Evolutionary conservation across 371 early-diverging fungal species (phyloP), one percentile per base, ranked within the genome.

Genomic region (Aphelidium insulamus): DNA sequence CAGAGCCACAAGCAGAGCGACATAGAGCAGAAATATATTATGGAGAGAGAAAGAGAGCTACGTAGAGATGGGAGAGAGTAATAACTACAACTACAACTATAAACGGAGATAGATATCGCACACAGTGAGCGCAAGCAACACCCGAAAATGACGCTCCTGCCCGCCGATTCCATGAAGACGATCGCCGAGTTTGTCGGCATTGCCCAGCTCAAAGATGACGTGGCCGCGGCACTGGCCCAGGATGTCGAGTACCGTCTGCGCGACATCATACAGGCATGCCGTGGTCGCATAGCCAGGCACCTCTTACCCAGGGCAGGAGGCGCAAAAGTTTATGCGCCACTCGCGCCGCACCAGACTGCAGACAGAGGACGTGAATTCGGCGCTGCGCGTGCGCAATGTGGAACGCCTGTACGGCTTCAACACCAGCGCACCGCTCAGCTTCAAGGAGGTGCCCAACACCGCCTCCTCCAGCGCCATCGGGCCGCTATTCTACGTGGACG

Each of bases 321-420:
- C 97, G 3, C 58, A 66, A 30, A 99, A 98, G 57, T 97, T 97
- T 48, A 98, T 97, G 98, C 65, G 81, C 25, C 95, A 92, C 36
- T 75, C 86, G 6, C 77, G 83, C 50, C 67, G 98, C 42, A 66
- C 75, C 12, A 77, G 73, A 46, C 54, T 99, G 18, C 64, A 62
- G 0, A 73, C 87, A 0, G 80, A 83, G 16, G 98, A 99, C 48
- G 72, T 99, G 34, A 95, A 95, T 54, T 59, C 77, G 41, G 98
- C 98, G 1, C 62, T 99, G 30, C 69, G 79, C 11, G 83, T 91
- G 18, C 72, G 84, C 37, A 97, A 97, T 46, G 78, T 97, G 16
- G 97, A 99, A 74, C 97, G 97, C 3, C 55, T 97, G 23, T 94
- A 97, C 46, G 99, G 99, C 21, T 87, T 82, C 45, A 72, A 73